Evolutionary conservation across 768 basidiomycete genomes (phyloP).

Genomic region (Leccinum sublutescens): DNA sequence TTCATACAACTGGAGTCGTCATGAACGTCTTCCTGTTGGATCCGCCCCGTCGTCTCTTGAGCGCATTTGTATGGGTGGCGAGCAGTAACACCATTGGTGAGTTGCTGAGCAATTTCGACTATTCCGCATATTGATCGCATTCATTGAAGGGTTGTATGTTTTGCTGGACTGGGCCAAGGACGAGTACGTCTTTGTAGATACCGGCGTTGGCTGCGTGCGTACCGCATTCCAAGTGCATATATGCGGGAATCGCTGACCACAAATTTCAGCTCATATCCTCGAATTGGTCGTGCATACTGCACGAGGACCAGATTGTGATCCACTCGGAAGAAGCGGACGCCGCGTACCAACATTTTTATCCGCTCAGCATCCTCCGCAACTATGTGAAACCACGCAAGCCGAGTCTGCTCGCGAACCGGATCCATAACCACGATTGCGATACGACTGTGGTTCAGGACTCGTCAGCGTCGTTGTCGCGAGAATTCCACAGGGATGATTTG

Average conservation of each 20-base stretch:
- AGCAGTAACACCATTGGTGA: conserved; percentile 36
- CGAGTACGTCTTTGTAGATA: conserved; percentile 72
- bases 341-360: conserved; percentile 71
- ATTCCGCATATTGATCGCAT: neutral
- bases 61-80: conserved; percentile 70
- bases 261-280: conserved; percentile 54
- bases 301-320: conserved; percentile 65
- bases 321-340: conserved; percentile 69
- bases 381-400: conserved; percentile 27
- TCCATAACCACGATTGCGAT: conserved; percentile 8
- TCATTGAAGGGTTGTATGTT: conserved; percentile 57
- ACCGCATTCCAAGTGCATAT: neutral
- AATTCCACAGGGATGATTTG: conserved; percentile 27
- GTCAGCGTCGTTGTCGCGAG: neutral
- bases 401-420: conserved; percentile 14
- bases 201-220: conserved; percentile 71
- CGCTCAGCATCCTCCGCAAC: conserved; percentile 38
- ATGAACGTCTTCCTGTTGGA: conserved; percentile 80
- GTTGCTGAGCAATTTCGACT: neutral
- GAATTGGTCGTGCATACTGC: conserved; percentile 76
- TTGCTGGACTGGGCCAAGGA: conserved; percentile 63
- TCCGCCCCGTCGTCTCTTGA: conserved; percentile 55
- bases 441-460: neutral
- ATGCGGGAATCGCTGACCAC: conserved; percentile 3
- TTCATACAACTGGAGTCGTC: conserved; percentile 63